phyloP scores from a whole-genome alignment of 2,329 filamentous ascomycete genomes.

The Trichoderma polysporum region DNA sequence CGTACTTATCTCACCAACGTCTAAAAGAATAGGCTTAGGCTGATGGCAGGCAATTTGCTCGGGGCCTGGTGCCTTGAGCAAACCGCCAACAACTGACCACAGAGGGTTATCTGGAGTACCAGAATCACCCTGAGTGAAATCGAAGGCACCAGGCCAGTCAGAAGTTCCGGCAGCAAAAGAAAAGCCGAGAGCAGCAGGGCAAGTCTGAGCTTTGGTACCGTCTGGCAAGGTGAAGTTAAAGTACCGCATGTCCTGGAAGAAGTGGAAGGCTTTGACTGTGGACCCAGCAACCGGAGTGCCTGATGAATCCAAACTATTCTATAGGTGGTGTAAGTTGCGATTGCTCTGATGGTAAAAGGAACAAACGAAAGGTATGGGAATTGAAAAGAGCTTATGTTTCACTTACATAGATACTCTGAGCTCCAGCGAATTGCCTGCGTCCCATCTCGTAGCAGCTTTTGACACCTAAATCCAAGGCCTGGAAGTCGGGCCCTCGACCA shows the following conservation, averaged over 20 bases:
- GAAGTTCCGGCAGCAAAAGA: conserved; percentile 92
- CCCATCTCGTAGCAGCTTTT: conserved; percentile 77
- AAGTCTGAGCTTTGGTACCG: conserved; percentile 69
- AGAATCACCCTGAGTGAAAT: conserved; percentile 85
- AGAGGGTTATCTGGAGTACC: conserved; percentile 71
- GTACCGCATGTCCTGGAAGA: conserved; percentile 77
- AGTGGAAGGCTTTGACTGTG: conserved; percentile 78
- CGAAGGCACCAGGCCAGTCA: conserved; percentile 86
- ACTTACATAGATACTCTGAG: conserved; percentile 45
- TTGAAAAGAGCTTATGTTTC: background rate
- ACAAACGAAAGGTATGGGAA: background rate
- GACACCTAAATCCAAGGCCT: conserved; percentile 66
- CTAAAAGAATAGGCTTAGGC: conserved; percentile 81
- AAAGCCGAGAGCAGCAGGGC: conserved; percentile 84
- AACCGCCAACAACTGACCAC: conserved; percentile 72
- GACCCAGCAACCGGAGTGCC: conserved; percentile 58
- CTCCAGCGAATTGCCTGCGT: conserved; percentile 65
- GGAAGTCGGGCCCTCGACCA: conserved; percentile 69
- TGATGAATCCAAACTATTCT: conserved; percentile 51
- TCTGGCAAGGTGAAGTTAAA: conserved; percentile 74
- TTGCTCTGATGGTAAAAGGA: background rate
- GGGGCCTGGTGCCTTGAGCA: conserved; percentile 68
- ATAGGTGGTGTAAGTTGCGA: conserved; percentile 28
- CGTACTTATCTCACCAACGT: conserved; percentile 74
- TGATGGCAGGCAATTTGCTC: conserved; percentile 74